Percentiles rank a stretch among this genome's conserved stretches.
Conservation (phyloP, 2,329 filamentous ascomycete genomes). For the Pleurostoma richardsiae region DNA sequence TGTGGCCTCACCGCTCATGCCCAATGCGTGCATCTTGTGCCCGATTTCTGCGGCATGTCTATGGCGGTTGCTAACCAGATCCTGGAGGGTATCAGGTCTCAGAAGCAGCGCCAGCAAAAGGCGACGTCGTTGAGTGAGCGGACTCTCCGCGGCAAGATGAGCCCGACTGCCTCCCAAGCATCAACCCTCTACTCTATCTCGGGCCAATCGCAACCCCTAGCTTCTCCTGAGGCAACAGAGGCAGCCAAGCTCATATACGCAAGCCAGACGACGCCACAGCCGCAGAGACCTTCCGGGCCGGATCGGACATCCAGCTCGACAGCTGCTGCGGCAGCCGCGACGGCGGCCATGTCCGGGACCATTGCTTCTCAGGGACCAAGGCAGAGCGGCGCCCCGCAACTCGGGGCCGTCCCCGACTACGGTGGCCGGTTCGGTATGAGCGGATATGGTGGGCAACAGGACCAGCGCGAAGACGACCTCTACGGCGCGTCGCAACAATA, state of each 20-base stretch:
- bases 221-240: constrained; percentile 52
- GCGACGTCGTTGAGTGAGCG: constrained; percentile 55
- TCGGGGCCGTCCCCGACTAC: constrained; percentile 25
- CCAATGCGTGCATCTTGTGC: constrained; percentile 88
- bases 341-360: constrained; percentile 52
- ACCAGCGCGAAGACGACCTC: constrained; percentile 27
- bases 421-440: constrained; percentile 24
- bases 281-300: constrained; percentile 35
- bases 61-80: constrained; percentile 97
- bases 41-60: constrained; percentile 98
- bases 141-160: constrained; percentile 57
- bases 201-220: constrained; percentile 20
- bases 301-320: constrained; percentile 47
- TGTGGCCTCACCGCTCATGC: constrained; percentile 89
- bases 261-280: constrained; percentile 46
- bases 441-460: constrained; percentile 19
- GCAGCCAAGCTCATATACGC: constrained; percentile 60
- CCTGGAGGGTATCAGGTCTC: constrained; percentile 75
- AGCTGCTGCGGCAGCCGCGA: constrained; percentile 47
- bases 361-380: constrained; percentile 27
- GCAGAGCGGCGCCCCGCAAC: constrained; percentile 15
- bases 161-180: constrained; percentile 29
- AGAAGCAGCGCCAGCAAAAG: constrained; percentile 61
- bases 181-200: constrained; percentile 11
- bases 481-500: constrained; percentile 29